Evolutionary conservation across 2,329 filamentous ascomycete species (phyloP).

Genomic region (Camillea tinctor): DNA sequence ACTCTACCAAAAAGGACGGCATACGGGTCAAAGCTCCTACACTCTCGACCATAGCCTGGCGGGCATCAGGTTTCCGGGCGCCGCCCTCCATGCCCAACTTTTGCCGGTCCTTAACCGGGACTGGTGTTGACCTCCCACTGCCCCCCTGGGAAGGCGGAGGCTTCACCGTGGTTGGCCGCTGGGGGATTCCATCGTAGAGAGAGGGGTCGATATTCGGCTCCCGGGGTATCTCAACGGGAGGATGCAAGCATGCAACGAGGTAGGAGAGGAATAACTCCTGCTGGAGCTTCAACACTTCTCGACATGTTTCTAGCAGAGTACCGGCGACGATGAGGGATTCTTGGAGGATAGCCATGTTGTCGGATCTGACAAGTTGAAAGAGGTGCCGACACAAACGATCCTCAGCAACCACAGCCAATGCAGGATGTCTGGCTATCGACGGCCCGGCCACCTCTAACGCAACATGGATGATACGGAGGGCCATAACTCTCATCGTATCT

Average conservation of each 20-base stretch:
- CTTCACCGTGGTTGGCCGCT: constrained; percentile 84
- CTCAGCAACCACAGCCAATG: constrained; percentile 81
- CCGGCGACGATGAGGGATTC: constrained; percentile 90
- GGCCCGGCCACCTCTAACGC: constrained; percentile 94
- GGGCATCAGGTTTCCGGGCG: constrained; percentile 85
- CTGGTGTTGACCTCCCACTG: constrained; percentile 85
- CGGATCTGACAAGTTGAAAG: constrained; percentile 93
- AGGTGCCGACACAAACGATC: constrained; percentile 91
- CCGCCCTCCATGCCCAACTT: constrained; percentile 91
- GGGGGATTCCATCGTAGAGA: constrained; percentile 89
- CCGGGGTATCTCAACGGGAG: constrained; percentile 87
- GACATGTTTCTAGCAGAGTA: constrained; percentile 86
- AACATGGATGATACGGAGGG: constrained; percentile 92
- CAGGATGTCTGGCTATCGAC: constrained; percentile 89
- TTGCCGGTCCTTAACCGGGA: constrained; percentile 87
- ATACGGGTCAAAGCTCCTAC: constrained; percentile 89
- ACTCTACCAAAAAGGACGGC: constrained; percentile 89
- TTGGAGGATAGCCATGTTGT: constrained; percentile 92
- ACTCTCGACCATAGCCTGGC: constrained; percentile 98
- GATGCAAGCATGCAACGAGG: constrained; percentile 88
- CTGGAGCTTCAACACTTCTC: constrained; percentile 87
- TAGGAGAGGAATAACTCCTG: constrained; percentile 96
- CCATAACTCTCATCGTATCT: constrained; percentile 96
- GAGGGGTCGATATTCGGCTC: constrained; percentile 88
- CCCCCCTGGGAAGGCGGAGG: constrained; percentile 67